Percentiles rank a stretch among this genome's conserved stretches.
Conservation (phyloP, 2,329 filamentous ascomycete genomes). For the Diaporthe vexans region DNA sequence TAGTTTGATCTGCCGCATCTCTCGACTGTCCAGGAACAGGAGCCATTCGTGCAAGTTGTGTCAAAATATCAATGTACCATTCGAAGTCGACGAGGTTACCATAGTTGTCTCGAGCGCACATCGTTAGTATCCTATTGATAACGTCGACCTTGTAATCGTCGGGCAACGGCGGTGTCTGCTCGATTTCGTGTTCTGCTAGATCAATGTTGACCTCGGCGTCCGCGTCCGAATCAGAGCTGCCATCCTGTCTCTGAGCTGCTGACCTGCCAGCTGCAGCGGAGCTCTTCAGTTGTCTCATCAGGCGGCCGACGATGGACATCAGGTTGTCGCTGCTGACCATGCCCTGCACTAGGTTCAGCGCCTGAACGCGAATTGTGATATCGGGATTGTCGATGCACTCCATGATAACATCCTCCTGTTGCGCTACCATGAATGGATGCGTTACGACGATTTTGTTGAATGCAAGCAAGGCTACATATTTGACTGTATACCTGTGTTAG, state of each 20-base stretch:
- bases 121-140: conserved; percentile 84
- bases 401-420: conserved; percentile 96
- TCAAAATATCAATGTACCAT: conserved; percentile 94
- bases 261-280: conserved; percentile 54
- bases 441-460: conserved; percentile 95
- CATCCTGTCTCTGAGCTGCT: conserved; percentile 45
- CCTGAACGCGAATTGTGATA: conserved; percentile 94
- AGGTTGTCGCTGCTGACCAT: conserved; percentile 95
- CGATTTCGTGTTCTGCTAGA: conserved; percentile 51
- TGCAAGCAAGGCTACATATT: conserved; percentile 95
- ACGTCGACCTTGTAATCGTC: conserved; percentile 90
- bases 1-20: conserved; percentile 52
- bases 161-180: conserved; percentile 75
- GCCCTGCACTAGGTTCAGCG: conserved; percentile 89
- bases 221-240: conserved; percentile 63
- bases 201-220: conserved; percentile 61
- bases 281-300: conserved; percentile 87
- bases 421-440: conserved; percentile 87
- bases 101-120: conserved; percentile 93
- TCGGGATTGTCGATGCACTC: conserved; percentile 96
- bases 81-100: conserved; percentile 90
- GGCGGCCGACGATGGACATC: conserved; percentile 83
- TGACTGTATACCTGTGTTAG: conserved; percentile 69
- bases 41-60: conserved; percentile 83
- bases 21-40: conserved; percentile 62